phyloP scores from a whole-genome alignment of 2,329 filamentous ascomycete species.

The Ascochyta lentis region DNA sequence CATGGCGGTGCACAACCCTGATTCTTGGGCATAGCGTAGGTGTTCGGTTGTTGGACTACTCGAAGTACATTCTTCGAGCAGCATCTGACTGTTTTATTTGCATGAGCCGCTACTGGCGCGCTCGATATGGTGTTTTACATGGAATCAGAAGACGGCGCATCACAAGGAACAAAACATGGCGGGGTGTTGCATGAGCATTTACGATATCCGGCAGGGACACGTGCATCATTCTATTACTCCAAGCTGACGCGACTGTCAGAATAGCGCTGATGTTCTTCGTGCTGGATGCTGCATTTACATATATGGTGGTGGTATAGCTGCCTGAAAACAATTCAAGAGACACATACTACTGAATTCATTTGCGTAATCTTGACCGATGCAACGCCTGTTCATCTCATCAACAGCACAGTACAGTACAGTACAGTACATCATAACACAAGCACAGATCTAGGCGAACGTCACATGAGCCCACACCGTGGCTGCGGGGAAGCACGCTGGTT shows the following conservation, averaged over 20 bases:
- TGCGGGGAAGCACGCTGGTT: background rate
- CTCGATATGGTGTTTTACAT: slow-evolving; percentile 24
- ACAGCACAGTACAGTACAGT: background rate
- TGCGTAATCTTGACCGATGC: background rate
- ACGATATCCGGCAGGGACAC: slow-evolving; percentile 23
- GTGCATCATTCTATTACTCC: slow-evolving; percentile 14
- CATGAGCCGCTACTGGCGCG: slow-evolving; percentile 25
- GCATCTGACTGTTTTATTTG: slow-evolving; percentile 25
- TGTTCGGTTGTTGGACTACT: slow-evolving; percentile 39
- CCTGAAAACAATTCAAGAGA: slow-evolving; percentile 8
- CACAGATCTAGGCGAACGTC: background rate
- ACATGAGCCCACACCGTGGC: slow-evolving; percentile 3
- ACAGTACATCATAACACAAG: too few species aligned
- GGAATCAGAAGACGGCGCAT: slow-evolving; percentile 26
- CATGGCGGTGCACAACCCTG: slow-evolving; percentile 25
- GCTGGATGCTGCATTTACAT: slow-evolving; percentile 13
- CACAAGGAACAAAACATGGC: slow-evolving; percentile 21
- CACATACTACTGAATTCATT: background rate
- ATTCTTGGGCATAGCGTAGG: slow-evolving; percentile 47
- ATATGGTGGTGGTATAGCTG: slow-evolving; percentile 5
- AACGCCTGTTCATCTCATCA: background rate
- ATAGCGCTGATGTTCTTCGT: slow-evolving; percentile 16
- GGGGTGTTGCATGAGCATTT: slow-evolving; percentile 27
- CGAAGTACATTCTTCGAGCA: slow-evolving; percentile 25
- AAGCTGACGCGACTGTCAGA: slow-evolving; percentile 11